Evolutionary conservation across 176 grass and related monocot genomes (phyloP).

Genomic region (Zoysia japonica): DNA sequence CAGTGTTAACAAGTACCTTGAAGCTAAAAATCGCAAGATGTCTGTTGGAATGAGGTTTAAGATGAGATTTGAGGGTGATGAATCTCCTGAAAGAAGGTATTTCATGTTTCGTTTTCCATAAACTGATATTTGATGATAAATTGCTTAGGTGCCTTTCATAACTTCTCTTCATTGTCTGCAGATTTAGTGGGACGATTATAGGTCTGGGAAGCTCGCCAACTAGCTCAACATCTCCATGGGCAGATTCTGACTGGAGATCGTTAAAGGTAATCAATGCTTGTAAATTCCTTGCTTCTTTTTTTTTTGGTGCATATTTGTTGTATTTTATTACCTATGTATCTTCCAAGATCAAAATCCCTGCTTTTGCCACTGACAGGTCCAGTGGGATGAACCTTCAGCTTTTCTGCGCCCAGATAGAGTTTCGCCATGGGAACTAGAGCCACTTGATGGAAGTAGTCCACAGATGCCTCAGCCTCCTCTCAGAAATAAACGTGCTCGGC

Average conservation of each 20-base stretch:
- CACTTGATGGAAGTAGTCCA: constrained; percentile 36
- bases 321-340: constrained; percentile 16
- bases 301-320: background rate
- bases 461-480: constrained; percentile 41
- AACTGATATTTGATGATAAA: constrained; percentile 16
- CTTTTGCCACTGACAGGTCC: constrained; percentile 49
- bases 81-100: constrained; percentile 83
- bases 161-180: constrained; percentile 46
- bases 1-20: constrained; percentile 72
- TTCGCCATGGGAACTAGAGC: constrained; percentile 83
- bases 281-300: background rate
- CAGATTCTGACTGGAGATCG: constrained; percentile 73
- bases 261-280: constrained; percentile 58
- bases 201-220: constrained; percentile 48
- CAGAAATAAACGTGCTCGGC: constrained; percentile 64
- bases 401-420: constrained; percentile 65
- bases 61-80: constrained; percentile 85
- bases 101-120: constrained; percentile 17
- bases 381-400: constrained; percentile 73
- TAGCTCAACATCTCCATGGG: constrained; percentile 68
- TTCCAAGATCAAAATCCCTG: constrained; percentile 27
- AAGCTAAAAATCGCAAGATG: constrained; percentile 74
- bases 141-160: constrained; percentile 8
- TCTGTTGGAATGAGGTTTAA: constrained; percentile 80
- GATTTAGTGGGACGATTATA: constrained; percentile 81